Percentiles rank a stretch among this genome's conserved stretches.
Conservation (phyloP, 495 filamentous ascomycete species). For the Penicillium bovifimosum region DNA sequence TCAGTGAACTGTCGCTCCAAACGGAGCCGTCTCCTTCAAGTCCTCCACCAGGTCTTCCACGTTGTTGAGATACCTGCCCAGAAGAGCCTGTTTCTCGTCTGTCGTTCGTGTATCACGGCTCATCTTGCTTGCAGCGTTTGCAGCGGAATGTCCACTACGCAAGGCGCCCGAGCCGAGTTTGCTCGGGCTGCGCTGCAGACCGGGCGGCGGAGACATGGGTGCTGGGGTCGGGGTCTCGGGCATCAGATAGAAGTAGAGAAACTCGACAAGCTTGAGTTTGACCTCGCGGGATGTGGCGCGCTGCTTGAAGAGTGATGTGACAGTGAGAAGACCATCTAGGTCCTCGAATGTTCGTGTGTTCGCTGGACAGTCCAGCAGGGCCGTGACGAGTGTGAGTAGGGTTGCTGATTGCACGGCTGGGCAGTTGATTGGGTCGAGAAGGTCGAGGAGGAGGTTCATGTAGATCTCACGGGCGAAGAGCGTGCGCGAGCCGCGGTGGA, state of each 20-base stretch:
- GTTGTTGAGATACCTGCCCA: slow-evolving; percentile 78
- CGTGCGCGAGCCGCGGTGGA: slow-evolving; percentile 86
- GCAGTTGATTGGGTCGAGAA: slow-evolving; percentile 88
- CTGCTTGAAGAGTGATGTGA: slow-evolving; percentile 90
- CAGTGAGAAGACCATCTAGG: slow-evolving; percentile 86
- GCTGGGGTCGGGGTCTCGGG: slow-evolving; percentile 65
- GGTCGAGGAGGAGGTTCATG: slow-evolving; percentile 95
- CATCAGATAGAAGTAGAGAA: slow-evolving; percentile 97
- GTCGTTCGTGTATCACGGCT: slow-evolving; percentile 59
- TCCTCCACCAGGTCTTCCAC: slow-evolving; percentile 91
- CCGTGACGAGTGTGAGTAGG: slow-evolving; percentile 82
- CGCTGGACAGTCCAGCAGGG: slow-evolving; percentile 71
- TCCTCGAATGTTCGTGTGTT: slow-evolving; percentile 89
- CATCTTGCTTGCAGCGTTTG: slow-evolving; percentile 28
- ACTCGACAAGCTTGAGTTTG: slow-evolving; percentile 88
- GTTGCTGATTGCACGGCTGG: slow-evolving; percentile 86
- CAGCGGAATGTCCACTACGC: slow-evolving; percentile 36
- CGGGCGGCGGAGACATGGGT: slow-evolving; percentile 26
- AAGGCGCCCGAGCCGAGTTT: slow-evolving; percentile 50
- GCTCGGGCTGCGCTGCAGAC: slow-evolving; percentile 65
- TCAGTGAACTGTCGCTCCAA: slow-evolving; percentile 43
- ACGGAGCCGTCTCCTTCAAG: slow-evolving; percentile 66
- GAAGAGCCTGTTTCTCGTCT: slow-evolving; percentile 78
- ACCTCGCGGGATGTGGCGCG: slow-evolving; percentile 78
- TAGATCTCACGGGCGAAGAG: slow-evolving; percentile 86